A percentile compares a stretch with the other conserved stretches of the same genome.
Evolutionary conservation across 352 stramenopile genomes (phyloP).

Genomic region (Sclerospora graminicola): DNA sequence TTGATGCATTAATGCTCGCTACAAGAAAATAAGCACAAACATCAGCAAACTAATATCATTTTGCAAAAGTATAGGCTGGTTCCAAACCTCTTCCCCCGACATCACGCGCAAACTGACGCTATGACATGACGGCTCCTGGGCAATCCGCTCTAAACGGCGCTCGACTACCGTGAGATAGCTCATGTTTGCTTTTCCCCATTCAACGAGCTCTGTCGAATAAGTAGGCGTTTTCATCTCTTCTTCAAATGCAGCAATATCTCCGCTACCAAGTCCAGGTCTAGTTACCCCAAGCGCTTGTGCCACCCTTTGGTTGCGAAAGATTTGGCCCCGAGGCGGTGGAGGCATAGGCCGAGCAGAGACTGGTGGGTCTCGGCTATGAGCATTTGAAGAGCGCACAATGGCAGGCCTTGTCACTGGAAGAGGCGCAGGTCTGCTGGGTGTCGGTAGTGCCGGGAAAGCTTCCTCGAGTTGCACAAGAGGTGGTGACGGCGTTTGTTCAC

Average conservation of each 20-base stretch:
- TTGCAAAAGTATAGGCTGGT: background rate
- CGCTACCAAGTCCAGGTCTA: slow-evolving; percentile 24
- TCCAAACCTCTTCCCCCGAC: slow-evolving; percentile 40
- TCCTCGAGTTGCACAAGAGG: slow-evolving; percentile 28
- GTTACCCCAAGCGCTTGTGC: slow-evolving; percentile 50
- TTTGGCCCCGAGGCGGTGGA: slow-evolving; percentile 33
- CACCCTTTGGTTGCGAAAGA: slow-evolving; percentile 58
- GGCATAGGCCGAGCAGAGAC: slow-evolving; percentile 8
- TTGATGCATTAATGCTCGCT: slow-evolving; percentile 65
- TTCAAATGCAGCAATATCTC: slow-evolving; percentile 44
- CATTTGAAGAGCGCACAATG: slow-evolving; percentile 22
- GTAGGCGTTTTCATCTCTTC: slow-evolving; percentile 65
- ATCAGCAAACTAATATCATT: slow-evolving; percentile 1
- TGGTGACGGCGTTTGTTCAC: slow-evolving; percentile 13
- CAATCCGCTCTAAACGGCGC: slow-evolving; percentile 61
- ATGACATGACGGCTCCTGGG: slow-evolving; percentile 53
- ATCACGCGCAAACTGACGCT: slow-evolving; percentile 70
- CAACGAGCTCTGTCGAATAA: slow-evolving; percentile 48
- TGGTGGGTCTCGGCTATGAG: slow-evolving; percentile 9
- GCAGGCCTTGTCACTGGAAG: slow-evolving; percentile 31
- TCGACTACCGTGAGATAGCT: slow-evolving; percentile 66
- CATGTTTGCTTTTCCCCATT: slow-evolving; percentile 63
- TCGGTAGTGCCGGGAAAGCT: slow-evolving; percentile 58
- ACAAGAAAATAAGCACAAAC: background rate
- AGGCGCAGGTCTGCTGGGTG: slow-evolving; percentile 24